Percentiles rank a stretch among this genome's conserved stretches.
Evolutionary conservation across 192 early-diverging fungal genomes (phyloP).

Genomic region (Coemansia sp.): DNA sequence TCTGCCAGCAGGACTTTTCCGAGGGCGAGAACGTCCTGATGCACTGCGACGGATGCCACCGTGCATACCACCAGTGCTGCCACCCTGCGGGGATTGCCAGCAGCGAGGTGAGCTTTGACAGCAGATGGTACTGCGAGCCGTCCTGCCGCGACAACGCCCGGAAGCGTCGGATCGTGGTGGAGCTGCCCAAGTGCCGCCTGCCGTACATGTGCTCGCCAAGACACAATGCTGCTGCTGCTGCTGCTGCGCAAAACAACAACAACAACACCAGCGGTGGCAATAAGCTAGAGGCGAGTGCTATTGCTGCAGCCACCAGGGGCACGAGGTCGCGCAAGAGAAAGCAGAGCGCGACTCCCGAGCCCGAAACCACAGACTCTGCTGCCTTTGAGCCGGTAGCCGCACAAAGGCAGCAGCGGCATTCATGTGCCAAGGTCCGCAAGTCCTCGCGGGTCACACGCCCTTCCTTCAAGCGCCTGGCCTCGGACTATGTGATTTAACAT

Average conservation of each 20-base stretch:
- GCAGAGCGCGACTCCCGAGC: constrained; percentile 14
- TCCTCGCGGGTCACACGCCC: constrained; percentile 44
- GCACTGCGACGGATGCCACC: constrained; percentile 81
- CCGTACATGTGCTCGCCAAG: constrained; percentile 51
- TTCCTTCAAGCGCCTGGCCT: constrained; percentile 37
- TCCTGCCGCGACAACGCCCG: constrained; percentile 42
- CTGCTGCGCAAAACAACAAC: constrained; percentile 6
- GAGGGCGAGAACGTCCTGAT: constrained; percentile 60
- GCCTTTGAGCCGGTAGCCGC: neutral
- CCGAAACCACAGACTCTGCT: neutral
- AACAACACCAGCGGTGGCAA: neutral
- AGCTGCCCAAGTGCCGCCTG: constrained; percentile 47
- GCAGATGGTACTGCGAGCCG: constrained; percentile 42
- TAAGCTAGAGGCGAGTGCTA: neutral
- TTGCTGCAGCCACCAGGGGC: constrained; percentile 3
- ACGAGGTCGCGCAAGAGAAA: constrained; percentile 38
- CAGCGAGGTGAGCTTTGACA: constrained; percentile 6
- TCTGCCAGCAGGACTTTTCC: constrained; percentile 69
- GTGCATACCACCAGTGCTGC: constrained; percentile 77
- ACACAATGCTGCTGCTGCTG: constrained; percentile 13
- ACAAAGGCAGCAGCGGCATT: constrained; percentile 1
- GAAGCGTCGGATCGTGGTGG: constrained; percentile 41
- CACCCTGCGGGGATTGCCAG: constrained; percentile 36
- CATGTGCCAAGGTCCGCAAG: constrained; percentile 39
- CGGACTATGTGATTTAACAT: constrained; percentile 28